Evolutionary conservation across 108 stramenopile genomes (phyloP).

Genomic region (Stephanodiscus minutulus): DNA sequence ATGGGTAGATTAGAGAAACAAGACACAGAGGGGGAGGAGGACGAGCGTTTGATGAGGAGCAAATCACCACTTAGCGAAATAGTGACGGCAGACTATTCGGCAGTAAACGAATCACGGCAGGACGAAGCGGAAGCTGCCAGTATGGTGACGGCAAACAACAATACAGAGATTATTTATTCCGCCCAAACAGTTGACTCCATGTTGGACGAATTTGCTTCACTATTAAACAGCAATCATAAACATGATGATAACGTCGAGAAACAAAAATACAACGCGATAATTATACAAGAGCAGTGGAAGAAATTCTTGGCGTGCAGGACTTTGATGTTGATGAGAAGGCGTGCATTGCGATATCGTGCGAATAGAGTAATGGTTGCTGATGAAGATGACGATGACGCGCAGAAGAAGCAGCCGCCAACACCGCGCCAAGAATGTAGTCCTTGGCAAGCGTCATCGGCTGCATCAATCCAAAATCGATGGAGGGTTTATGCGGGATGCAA

Average conservation of each 20-base stretch:
- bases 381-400: neutral
- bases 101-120: neutral
- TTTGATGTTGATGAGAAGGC: slow-evolving; percentile 6
- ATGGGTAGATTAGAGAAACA: neutral
- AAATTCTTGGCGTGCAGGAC: neutral
- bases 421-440: neutral
- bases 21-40: neutral
- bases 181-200: neutral
- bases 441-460: neutral
- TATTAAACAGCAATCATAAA: neutral
- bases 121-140: neutral
- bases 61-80: neutral
- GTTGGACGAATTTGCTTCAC: neutral
- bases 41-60: neutral
- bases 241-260: neutral
- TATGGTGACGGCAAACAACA: neutral
- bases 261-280: neutral
- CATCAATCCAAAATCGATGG: neutral
- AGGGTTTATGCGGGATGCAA: neutral
- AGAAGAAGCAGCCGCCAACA: neutral
- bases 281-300: slow-evolving; percentile 12
- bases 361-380: too few species aligned
- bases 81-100: neutral
- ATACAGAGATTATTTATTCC: neutral
- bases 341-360: neutral